Evolutionary conservation across 345 rosid species (phyloP).

Genomic region (Arabidopsis arenosa): DNA sequence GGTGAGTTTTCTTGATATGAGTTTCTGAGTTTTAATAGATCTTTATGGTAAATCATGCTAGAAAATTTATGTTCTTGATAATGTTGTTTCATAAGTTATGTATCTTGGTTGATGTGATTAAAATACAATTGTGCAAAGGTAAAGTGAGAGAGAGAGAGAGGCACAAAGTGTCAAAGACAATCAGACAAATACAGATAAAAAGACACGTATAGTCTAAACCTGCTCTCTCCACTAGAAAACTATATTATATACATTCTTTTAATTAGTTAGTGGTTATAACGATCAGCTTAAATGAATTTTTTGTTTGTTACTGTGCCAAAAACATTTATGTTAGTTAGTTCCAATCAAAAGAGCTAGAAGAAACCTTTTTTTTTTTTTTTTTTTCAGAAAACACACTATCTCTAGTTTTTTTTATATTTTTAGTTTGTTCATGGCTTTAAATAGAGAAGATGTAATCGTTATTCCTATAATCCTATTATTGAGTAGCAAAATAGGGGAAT

Average conservation of each 20-base stretch:
- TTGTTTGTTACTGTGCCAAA: not conserved
- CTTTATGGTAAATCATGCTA: not conserved
- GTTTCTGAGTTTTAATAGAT: conserved; percentile 1
- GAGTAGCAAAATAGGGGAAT: not conserved
- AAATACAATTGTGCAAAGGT: conserved; percentile 22
- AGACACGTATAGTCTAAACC: conserved; percentile 27
- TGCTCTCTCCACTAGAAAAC: conserved; percentile 19
- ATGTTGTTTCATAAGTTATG: conserved; percentile 21
- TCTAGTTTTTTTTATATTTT: not conserved
- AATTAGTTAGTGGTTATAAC: conserved; percentile 10
- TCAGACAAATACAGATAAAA: conserved; percentile 20
- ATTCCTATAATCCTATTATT: conserved; percentile 12
- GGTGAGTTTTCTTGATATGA: conserved; percentile 51
- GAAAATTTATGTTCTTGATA: not conserved
- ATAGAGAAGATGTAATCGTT: conserved; percentile 7
- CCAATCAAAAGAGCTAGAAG: not conserved
- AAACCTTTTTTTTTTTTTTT: not conserved
- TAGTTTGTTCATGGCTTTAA: conserved; percentile 8
- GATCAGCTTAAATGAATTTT: too few species aligned
- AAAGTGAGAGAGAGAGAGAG: conserved; percentile 13
- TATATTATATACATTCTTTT: conserved; percentile 10
- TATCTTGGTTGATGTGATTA: not conserved
- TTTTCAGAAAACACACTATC: too few species aligned
- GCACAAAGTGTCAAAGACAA: conserved; percentile 26
- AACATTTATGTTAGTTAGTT: not conserved